Evolutionary conservation across 345 rosid species (phyloP).

Genomic region (Murraya koenigii): DNA sequence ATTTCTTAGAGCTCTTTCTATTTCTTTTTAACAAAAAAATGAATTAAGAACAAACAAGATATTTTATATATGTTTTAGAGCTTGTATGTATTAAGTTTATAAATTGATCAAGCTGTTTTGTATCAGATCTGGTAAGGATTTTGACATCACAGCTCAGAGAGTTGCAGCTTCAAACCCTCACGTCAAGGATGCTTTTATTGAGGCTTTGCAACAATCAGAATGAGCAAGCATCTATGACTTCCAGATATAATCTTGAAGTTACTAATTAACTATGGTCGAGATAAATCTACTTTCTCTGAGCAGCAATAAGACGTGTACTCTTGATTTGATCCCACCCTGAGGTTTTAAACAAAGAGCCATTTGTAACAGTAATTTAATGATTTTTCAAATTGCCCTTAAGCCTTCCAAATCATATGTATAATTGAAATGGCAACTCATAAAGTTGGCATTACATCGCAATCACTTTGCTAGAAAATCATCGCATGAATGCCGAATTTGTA

Average conservation of each 20-base stretch:
- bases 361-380: neutral
- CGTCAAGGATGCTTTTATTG: slow-evolving; percentile 68
- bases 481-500: neutral
- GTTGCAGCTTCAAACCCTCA: slow-evolving; percentile 83
- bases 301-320: neutral
- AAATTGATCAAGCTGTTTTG: slow-evolving; percentile 17
- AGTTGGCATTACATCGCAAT: neutral
- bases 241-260: neutral
- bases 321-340: neutral
- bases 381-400: slow-evolving; percentile 10
- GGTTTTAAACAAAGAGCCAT: neutral
- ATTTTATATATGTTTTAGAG: neutral
- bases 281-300: neutral
- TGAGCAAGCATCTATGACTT: slow-evolving; percentile 17
- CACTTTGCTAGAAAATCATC: neutral
- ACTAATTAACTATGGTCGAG: neutral
- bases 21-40: no score
- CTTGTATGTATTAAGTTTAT: neutral
- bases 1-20: neutral
- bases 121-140: slow-evolving; percentile 79
- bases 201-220: slow-evolving; percentile 51
- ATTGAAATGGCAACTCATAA: neutral
- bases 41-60: neutral
- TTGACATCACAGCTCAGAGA: slow-evolving; percentile 75
- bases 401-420: slow-evolving; percentile 4